A percentile compares a stretch with the other conserved stretches of the same genome.
Conservation (phyloP, 1,284 basidiomycete species). For the Cryptococcus sp. region DNA sequence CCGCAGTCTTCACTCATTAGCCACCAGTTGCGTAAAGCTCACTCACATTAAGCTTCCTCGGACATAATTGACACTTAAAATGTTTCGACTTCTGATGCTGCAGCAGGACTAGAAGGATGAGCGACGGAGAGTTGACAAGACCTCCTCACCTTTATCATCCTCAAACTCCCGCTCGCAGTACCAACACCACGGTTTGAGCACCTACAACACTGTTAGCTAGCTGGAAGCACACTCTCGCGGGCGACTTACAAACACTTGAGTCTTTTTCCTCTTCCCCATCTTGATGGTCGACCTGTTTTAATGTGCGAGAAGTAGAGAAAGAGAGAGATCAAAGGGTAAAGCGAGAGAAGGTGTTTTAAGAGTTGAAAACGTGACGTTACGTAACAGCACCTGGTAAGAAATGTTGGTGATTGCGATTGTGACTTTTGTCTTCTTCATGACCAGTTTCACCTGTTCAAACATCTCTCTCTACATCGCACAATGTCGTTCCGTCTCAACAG, state of each 20-base stretch:
- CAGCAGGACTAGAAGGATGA: conserved; percentile 72
- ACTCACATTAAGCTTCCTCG: conserved; percentile 76
- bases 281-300: conserved; percentile 8
- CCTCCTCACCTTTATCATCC: conserved; percentile 80
- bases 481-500: not conserved
- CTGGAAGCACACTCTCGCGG: not conserved
- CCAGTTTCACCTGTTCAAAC: too few relatives aligned
- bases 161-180: conserved; percentile 99
- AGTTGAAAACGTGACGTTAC: too few relatives aligned
- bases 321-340: not conserved
- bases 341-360: too few relatives aligned
- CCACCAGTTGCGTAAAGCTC: not conserved
- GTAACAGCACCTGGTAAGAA: too few relatives aligned
- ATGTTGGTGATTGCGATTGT: too few relatives aligned
- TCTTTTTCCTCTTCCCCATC: conserved; percentile 54
- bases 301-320: not conserved
- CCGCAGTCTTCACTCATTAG: conserved; percentile 63
- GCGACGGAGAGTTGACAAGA: not conserved
- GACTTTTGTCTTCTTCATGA: too few relatives aligned
- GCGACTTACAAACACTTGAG: conserved; percentile 48
- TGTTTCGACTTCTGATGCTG: conserved; percentile 99
- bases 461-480: not conserved
- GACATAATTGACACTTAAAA: conserved; percentile 96
- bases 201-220: conserved; percentile 54
- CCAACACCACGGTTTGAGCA: conserved; percentile 94